These are phyloP conservation scores for Phytophthora pseudosyringae DNA, from an alignment of 352 stramenopile species.

Conservation along the genomic window DNA sequence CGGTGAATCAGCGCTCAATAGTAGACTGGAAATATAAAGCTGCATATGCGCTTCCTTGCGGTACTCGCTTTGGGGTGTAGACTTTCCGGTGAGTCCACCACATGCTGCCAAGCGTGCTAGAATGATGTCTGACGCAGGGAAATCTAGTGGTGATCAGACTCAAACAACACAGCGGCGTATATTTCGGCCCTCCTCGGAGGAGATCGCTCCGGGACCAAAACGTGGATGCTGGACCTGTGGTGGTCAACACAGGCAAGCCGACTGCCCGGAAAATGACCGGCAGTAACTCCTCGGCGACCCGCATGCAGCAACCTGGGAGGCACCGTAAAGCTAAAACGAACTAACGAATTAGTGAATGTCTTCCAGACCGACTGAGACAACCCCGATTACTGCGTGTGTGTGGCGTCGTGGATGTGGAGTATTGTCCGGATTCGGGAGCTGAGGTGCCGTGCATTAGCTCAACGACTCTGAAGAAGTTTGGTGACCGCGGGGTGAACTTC, in stretches of 20 bases:
- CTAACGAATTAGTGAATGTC: slow-evolving; percentile 16
- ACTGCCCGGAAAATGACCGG: neutral
- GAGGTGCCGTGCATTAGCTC: slow-evolving; percentile 23
- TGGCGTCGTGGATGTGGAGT: slow-evolving; percentile 14
- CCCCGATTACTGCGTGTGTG: slow-evolving; percentile 5
- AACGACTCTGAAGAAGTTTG: slow-evolving; percentile 12
- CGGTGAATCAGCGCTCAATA: slow-evolving; percentile 1
- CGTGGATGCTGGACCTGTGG: slow-evolving; percentile 26
- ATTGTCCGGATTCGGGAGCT: slow-evolving; percentile 19
- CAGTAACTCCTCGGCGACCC: neutral
- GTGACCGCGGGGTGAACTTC: slow-evolving; percentile 4
- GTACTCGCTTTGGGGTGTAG: slow-evolving; percentile 34
- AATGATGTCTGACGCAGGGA: neutral
- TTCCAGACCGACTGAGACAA: slow-evolving; percentile 2
- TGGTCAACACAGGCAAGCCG: slow-evolving; percentile 14
- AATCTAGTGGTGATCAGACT: too few species aligned
- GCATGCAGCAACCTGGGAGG: slow-evolving; percentile 11
- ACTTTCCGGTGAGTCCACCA: slow-evolving; percentile 13
- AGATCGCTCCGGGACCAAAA: slow-evolving; percentile 2
- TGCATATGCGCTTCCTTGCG: slow-evolving; percentile 22
- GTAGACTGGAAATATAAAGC: slow-evolving; percentile 32
- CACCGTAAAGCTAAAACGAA: slow-evolving; percentile 16
- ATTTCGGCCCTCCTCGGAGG: slow-evolving; percentile 12
- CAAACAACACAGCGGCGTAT: neutral
- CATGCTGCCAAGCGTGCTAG: neutral